These are phyloP conservation scores for Thalassiosira exigua DNA, from an alignment of 352 stramenopile species.

Conservation along the genomic window DNA sequence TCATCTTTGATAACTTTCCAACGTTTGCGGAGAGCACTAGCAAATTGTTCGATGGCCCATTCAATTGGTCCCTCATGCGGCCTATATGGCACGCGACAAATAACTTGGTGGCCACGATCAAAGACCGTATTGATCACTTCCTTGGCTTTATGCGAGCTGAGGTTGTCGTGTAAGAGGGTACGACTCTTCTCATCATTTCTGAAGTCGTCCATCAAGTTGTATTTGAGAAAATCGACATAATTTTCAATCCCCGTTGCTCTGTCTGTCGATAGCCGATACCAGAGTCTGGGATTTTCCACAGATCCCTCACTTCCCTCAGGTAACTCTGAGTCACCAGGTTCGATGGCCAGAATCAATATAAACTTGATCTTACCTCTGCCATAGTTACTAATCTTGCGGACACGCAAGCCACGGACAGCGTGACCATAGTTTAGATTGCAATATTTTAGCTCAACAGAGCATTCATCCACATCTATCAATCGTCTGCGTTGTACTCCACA, in stretches of 20 bases:
- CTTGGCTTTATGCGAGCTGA: background rate
- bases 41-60: constrained; percentile 8
- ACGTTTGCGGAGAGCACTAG: constrained; percentile 3
- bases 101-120: constrained; percentile 1
- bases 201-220: background rate
- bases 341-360: no score
- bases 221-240: background rate
- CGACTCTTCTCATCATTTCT: background rate
- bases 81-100: background rate
- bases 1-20: constrained; percentile 4
- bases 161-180: constrained; percentile 7
- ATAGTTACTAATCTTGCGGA: no score
- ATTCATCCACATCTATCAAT: no score
- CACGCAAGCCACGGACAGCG: no score
- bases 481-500: no score
- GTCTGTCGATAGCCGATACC: background rate
- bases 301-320: no score
- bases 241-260: background rate
- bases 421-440: no score
- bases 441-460: no score
- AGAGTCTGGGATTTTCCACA: no score
- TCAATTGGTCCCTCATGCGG: constrained; percentile 11
- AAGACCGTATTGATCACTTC: background rate
- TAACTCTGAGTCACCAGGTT: no score
- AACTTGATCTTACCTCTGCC: no score